Conservation (phyloP, 129 eudicot species). For the Rutidosis leptorrhynchoides region DNA sequence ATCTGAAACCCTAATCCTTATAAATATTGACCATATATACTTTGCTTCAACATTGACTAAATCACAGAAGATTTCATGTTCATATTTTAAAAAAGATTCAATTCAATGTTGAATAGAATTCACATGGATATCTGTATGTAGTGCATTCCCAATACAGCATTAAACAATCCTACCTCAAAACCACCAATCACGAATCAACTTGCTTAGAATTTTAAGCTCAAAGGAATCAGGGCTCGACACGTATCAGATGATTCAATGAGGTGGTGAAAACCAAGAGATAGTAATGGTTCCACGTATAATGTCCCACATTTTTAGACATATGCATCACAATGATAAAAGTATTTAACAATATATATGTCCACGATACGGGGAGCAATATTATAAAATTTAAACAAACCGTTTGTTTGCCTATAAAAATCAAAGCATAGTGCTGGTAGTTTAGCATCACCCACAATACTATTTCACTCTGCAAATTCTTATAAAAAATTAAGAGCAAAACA, state of each 20-base stretch:
- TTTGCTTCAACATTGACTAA: no score
- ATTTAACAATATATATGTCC: not conserved
- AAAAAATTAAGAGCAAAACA: not conserved
- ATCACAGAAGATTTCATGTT: no score
- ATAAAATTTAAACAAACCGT: no score
- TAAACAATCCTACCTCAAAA: not conserved
- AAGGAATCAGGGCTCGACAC: not conserved
- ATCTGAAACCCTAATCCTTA: not conserved
- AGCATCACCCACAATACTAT: not conserved
- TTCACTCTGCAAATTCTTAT: not conserved
- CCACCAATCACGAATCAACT: not conserved
- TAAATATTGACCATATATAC: no score
- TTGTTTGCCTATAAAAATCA: not conserved
- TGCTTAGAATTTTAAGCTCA: not conserved
- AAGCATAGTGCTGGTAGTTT: not conserved
- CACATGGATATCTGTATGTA: not conserved
- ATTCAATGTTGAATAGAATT: not conserved
- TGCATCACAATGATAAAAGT: not conserved
- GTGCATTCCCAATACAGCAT: not conserved
- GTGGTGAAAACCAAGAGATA: not conserved
- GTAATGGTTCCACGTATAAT: not conserved
- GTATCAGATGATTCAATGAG: not conserved
- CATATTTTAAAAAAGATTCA: not conserved
- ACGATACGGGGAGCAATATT: not conserved
- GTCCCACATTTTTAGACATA: not conserved